phyloP scores from a whole-genome alignment of 2,329 filamentous ascomycete species.

The Calcarisporium arbuscula region DNA sequence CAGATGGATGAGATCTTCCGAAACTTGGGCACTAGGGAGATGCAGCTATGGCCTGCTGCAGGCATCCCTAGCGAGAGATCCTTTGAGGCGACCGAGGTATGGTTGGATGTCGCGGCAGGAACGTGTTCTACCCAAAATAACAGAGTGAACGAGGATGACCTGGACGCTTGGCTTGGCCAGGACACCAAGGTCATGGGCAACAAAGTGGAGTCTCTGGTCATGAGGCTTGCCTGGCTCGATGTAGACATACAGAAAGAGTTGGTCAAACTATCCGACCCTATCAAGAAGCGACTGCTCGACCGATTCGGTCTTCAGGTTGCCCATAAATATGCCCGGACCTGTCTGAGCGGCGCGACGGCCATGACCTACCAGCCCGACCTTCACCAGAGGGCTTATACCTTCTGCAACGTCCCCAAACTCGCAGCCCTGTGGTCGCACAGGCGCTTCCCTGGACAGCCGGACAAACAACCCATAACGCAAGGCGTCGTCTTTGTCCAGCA shows the following conservation, averaged over 20 bases:
- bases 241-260: conserved; percentile 15
- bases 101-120: conserved; percentile 16
- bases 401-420: conserved; percentile 32
- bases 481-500: conserved; percentile 24
- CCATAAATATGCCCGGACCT: conserved; percentile 25
- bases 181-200: conserved; percentile 9
- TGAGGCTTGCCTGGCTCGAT: conserved; percentile 22
- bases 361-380: conserved; percentile 10
- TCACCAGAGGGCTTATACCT: conserved; percentile 19
- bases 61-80: conserved; percentile 10
- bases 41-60: conserved; percentile 16
- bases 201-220: conserved; percentile 17
- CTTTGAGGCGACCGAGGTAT: conserved; percentile 23
- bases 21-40: conserved; percentile 20
- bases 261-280: conserved; percentile 18
- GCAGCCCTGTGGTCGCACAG: conserved; percentile 29
- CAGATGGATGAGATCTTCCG: conserved; percentile 28
- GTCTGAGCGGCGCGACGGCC: conserved; percentile 25
- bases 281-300: conserved; percentile 15
- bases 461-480: conserved; percentile 16
- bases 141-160: conserved; percentile 5
- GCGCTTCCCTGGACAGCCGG: conserved; percentile 5
- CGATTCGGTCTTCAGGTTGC: conserved; percentile 24
- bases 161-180: conserved; percentile 17
- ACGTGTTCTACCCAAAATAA: conserved; percentile 10